Evolutionary conservation across 306 rosid genomes (phyloP).

Genomic region (Luffa aegyptiaca): DNA sequence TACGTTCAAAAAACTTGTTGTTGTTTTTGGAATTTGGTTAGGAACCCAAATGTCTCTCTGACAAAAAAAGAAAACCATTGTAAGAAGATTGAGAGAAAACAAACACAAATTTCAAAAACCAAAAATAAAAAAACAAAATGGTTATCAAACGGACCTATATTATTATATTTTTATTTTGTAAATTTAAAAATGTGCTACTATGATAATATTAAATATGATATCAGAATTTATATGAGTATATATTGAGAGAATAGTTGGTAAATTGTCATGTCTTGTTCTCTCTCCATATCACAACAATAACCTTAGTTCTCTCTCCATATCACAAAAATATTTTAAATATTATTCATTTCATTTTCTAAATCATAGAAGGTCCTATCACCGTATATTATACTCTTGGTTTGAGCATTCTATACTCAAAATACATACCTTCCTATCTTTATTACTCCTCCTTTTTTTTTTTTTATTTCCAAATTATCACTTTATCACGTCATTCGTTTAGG

Average conservation of each 20-base stretch:
- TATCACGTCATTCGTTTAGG: neutral
- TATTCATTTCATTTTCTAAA: too few species aligned
- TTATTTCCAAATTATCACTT: neutral
- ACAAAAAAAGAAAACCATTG: too few species aligned
- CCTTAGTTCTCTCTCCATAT: neutral
- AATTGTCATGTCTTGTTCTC: neutral
- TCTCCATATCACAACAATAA: neutral
- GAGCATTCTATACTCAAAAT: constrained; percentile 1
- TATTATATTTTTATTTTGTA: neutral
- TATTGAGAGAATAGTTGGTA: neutral
- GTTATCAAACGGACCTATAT: too few species aligned
- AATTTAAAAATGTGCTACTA: neutral
- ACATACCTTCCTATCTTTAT: neutral
- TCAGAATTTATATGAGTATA: too few species aligned
- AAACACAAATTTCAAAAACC: too few species aligned
- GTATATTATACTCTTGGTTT: neutral
- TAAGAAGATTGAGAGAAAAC: too few species aligned
- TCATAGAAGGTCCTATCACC: neutral
- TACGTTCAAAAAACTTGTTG: too few species aligned
- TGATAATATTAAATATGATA: too few species aligned
- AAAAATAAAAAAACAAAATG: too few species aligned
- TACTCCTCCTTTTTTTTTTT: neutral
- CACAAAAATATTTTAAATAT: neutral
- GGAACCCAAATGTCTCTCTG: too few species aligned
- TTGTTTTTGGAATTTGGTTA: too few species aligned